phyloP scores from a whole-genome alignment of 2,329 filamentous ascomycete genomes.

The Epichloe amarillans region DNA sequence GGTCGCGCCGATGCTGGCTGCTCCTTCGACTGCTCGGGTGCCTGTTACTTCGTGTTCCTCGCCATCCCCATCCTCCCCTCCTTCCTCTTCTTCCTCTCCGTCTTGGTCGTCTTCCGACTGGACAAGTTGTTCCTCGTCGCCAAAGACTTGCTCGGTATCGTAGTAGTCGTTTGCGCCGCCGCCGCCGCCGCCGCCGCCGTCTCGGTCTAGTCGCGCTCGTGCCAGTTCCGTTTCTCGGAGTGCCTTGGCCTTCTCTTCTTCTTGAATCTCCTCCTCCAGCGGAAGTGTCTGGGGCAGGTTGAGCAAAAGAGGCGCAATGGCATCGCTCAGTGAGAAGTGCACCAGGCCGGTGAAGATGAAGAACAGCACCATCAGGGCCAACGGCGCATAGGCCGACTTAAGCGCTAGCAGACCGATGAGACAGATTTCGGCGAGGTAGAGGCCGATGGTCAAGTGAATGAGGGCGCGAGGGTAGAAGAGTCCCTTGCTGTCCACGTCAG shows the following conservation, averaged over 20 bases:
- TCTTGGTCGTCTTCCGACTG: constrained; percentile 16
- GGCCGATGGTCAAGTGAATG: constrained; percentile 70
- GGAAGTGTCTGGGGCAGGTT: constrained; percentile 65
- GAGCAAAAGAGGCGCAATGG: constrained; percentile 61
- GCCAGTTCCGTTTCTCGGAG: constrained; percentile 12
- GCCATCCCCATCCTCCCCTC: constrained; percentile 11
- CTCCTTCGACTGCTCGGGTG: constrained; percentile 24
- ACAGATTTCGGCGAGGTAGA: constrained; percentile 73
- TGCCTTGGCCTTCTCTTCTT: constrained; percentile 34
- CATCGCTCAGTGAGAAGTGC: constrained; percentile 59
- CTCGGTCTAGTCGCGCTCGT: constrained; percentile 11
- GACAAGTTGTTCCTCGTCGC: constrained; percentile 16
- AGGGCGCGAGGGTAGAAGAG: constrained; percentile 78
- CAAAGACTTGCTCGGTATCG: constrained; percentile 21
- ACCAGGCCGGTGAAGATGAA: constrained; percentile 64
- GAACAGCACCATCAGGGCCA: constrained; percentile 65
- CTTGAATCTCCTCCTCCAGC: constrained; percentile 35
- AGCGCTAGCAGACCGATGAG: constrained; percentile 76
- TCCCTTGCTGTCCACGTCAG: constrained; percentile 74
- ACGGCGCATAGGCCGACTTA: constrained; percentile 49
- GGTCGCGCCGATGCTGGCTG: constrained; percentile 19
- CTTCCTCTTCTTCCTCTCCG: constrained; percentile 13
- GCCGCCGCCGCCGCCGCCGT: background rate
- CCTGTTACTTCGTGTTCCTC: constrained; percentile 15
- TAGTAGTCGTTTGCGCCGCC: constrained; percentile 22